Conservation (phyloP, 1,139 yeast species). For the Arxiozyma heterogenica region DNA sequence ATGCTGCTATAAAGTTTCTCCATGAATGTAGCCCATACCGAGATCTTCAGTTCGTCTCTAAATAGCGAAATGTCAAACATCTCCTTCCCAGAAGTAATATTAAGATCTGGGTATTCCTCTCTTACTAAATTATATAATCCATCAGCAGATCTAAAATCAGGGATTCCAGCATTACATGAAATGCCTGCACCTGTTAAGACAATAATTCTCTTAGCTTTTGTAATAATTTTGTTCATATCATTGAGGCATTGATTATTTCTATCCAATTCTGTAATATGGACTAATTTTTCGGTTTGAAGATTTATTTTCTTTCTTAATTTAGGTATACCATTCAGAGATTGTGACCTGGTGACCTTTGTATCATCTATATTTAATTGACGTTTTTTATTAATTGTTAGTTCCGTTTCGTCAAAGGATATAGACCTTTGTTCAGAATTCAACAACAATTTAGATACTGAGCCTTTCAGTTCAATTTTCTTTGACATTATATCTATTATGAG, state of each 20-base stretch:
- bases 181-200: constrained; percentile 90
- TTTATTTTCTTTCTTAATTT: constrained; percentile 1
- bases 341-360: constrained; percentile 3
- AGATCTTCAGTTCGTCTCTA: constrained; percentile 49
- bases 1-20: constrained; percentile 52
- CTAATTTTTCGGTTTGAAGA: constrained; percentile 14
- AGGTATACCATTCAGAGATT: constrained; percentile 3
- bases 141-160: constrained; percentile 78
- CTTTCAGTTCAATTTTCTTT: not conserved
- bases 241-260: constrained; percentile 11
- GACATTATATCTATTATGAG: not conserved
- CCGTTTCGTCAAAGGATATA: constrained; percentile 11
- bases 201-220: constrained; percentile 39
- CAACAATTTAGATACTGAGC: not conserved
- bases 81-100: constrained; percentile 65
- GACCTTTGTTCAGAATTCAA: constrained; percentile 9
- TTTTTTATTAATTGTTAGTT: constrained; percentile 6
- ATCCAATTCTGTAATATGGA: constrained; percentile 11
- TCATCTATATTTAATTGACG: constrained; percentile 5
- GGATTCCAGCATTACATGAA: constrained; percentile 93
- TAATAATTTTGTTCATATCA: constrained; percentile 21
- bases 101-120: constrained; percentile 47
- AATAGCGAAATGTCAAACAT: constrained; percentile 80
- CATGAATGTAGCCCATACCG: constrained; percentile 56
- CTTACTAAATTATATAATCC: constrained; percentile 77